Base-by-base conservation (phyloP, 2,329 filamentous ascomycete genomes). In the Fragosphaeria purpurea region DNA sequence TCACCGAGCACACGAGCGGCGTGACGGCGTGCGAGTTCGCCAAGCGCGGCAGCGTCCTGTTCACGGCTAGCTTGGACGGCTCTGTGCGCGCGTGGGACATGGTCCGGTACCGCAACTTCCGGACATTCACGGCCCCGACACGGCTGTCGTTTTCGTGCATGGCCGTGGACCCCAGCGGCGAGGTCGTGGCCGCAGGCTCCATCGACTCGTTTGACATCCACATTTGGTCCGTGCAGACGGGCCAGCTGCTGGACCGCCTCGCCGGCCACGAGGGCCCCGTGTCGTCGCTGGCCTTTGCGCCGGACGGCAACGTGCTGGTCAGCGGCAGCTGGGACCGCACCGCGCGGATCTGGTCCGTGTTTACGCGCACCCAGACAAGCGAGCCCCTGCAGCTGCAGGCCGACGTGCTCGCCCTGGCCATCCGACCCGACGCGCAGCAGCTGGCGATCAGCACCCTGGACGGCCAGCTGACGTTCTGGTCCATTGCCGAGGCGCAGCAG, bases 161-260 rank as follows among this genome's bases (percentile, higher is more conserved):
- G 65, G 89, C 93, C 1, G 89, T 97, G n/a, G 94, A 98, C 58
- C 90, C 93, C 0, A 95, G 89, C 56, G 93, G 93, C 48, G 94
- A 98, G 66, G 87, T 98, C 7, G 86, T 98, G 4, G 95, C 91
- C 53, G 93, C 93, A 8, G 93, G 91, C 3, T 97, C 91, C 1
- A 76, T 95, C 12, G 93, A 98, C 65, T 95, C 90, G 5, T 97
- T 96, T 58, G 91, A 97, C 62, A 88, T 98, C 47, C 90, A 98
- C 67, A 86, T 98, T 55, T 98, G 93, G 93, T 96, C 88, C 5
- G 94, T 98, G 4, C 93, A 98, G 64, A 98, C 91, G 1, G 93
- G 93, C 3, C 93, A 98, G 65, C 74, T 98, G 13, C 80, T 98
- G 6, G 93, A 98, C 64, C 85, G 85, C 57, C 74, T 98, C 31